Evolutionary conservation across 2,329 filamentous ascomycete genomes (phyloP).

Genomic region (Aureobasidium namibiae): DNA sequence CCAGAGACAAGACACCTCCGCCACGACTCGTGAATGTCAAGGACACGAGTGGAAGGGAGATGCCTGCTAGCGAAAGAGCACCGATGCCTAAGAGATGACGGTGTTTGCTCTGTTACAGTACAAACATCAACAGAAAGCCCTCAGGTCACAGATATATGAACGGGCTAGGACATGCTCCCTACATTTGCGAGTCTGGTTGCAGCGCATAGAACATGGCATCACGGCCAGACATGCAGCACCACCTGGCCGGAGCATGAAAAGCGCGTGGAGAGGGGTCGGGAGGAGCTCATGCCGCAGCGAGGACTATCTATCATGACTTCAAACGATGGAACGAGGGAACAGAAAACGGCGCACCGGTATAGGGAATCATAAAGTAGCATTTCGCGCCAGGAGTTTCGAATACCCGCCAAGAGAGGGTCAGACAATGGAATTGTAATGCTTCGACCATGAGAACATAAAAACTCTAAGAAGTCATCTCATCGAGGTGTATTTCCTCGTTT

Average conservation of each 20-base stretch:
- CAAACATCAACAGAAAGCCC: not conserved
- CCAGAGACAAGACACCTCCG: conserved; percentile 20
- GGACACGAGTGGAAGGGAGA: conserved; percentile 33
- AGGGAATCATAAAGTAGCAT: not conserved
- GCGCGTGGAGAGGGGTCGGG: not conserved
- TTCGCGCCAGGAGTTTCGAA: not conserved
- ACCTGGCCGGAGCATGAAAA: not conserved
- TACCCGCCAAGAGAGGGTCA: not conserved
- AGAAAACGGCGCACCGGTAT: not conserved
- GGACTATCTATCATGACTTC: not conserved
- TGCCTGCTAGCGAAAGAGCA: conserved; percentile 38
- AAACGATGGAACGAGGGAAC: not conserved
- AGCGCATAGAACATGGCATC: not conserved
- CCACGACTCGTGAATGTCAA: conserved; percentile 25
- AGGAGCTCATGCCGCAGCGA: not conserved
- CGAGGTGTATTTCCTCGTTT: not conserved
- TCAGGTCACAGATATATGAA: not conserved
- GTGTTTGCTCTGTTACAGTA: not conserved
- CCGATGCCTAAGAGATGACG: conserved; percentile 28
- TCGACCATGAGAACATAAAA: no score
- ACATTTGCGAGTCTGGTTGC: not conserved
- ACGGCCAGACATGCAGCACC: not conserved
- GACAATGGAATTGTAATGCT: not conserved
- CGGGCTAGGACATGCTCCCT: not conserved
- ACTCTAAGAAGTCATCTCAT: not conserved